phyloP scores from a whole-genome alignment of 2,329 filamentous ascomycete genomes.

The Shiraia bambusicola region DNA sequence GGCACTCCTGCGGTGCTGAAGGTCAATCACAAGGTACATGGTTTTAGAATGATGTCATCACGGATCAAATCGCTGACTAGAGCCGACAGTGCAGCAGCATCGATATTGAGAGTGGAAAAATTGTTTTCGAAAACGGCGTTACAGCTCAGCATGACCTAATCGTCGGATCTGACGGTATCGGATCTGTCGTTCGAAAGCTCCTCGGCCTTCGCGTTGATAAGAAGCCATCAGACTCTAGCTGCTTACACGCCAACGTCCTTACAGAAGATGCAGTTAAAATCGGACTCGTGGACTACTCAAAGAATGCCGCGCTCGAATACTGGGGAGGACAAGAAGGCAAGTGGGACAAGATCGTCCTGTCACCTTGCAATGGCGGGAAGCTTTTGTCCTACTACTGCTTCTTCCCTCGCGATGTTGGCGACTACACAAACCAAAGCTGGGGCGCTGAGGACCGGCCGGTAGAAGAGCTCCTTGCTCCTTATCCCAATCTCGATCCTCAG shows the following conservation, averaged over 20 bases:
- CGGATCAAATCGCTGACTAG: background rate
- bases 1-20: constrained; percentile 56
- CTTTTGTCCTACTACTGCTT: constrained; percentile 71
- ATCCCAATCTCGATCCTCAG: constrained; percentile 60
- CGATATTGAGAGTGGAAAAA: constrained; percentile 50
- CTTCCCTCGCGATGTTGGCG: constrained; percentile 61
- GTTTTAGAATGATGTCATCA: no score
- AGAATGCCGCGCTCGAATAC: constrained; percentile 64
- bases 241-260: constrained; percentile 64
- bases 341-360: constrained; percentile 69
- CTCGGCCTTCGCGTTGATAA: constrained; percentile 64
- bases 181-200: constrained; percentile 62
- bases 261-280: constrained; percentile 61
- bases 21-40: constrained; percentile 54
- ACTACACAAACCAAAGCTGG: constrained; percentile 64
- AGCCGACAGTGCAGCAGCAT: constrained; percentile 51
- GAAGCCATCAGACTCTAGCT: constrained; percentile 61
- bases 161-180: constrained; percentile 67
- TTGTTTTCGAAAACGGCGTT: constrained; percentile 50
- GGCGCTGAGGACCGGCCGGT: constrained; percentile 54
- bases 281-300: constrained; percentile 64
- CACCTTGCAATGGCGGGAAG: constrained; percentile 66
- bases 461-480: constrained; percentile 62
- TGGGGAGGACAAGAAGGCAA: constrained; percentile 68
- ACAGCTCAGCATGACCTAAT: constrained; percentile 59